Conservation (phyloP, 768 basidiomycete genomes). For the Tulasnella sp. region DNA sequence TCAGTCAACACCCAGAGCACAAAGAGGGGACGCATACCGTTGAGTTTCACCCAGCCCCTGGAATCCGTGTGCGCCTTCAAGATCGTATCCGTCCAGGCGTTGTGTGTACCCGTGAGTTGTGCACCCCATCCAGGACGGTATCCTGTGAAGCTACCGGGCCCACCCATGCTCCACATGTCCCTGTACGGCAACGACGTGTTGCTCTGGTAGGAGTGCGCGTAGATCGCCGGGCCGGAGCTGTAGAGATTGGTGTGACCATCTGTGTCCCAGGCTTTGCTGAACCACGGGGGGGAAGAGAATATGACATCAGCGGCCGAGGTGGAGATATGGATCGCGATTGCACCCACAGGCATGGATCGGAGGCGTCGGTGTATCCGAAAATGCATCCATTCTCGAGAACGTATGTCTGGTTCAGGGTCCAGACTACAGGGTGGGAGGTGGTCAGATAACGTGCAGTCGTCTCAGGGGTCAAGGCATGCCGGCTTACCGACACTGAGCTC, state of each 20-base stretch:
- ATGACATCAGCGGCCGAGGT: too few species aligned
- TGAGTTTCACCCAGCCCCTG: constrained; percentile 4
- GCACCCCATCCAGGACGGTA: neutral
- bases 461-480: too few species aligned
- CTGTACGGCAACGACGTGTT: neutral
- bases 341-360: constrained; percentile 6
- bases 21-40: neutral
- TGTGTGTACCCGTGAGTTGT: neutral
- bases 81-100: neutral
- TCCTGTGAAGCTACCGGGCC: neutral
- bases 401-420: neutral
- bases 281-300: too few species aligned
- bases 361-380: neutral
- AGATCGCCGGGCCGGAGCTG: neutral
- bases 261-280: neutral
- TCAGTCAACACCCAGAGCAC: neutral
- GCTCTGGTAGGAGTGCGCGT: neutral
- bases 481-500: too few species aligned
- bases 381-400: constrained; percentile 5
- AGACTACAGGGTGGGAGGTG: neutral
- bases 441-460: too few species aligned
- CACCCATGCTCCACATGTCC: constrained; percentile 1
- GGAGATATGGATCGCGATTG: neutral
- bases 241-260: constrained; percentile 1
- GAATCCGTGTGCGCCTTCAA: constrained; percentile 7